Evolutionary conservation across 2,329 filamentous ascomycete species (phyloP).

Genomic region (Aspergillus udagawae): DNA sequence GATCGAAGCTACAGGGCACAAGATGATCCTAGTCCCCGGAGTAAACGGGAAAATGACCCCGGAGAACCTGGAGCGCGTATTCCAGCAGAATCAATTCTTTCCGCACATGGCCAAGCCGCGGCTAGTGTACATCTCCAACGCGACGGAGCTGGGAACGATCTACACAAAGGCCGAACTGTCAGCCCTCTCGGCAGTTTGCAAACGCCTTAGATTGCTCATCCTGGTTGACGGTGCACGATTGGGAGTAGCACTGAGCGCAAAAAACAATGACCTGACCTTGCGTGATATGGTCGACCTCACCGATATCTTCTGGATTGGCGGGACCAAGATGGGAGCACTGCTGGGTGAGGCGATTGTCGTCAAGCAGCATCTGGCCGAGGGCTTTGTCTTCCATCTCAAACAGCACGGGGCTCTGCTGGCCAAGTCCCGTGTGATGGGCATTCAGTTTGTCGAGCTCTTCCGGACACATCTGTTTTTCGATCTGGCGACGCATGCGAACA

Average conservation of each 20-base stretch:
- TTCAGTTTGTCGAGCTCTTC: conserved; percentile 50
- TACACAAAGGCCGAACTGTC: conserved; percentile 44
- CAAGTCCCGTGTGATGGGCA: conserved; percentile 48
- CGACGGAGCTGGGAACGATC: conserved; percentile 49
- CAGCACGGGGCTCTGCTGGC: conserved; percentile 50
- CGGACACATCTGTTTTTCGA: conserved; percentile 45
- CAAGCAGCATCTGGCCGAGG: conserved; percentile 42
- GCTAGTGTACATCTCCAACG: conserved; percentile 52
- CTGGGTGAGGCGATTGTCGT: conserved; percentile 51
- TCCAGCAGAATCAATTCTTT: conserved; percentile 49
- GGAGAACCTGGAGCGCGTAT: conserved; percentile 37
- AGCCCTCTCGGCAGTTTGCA: conserved; percentile 43
- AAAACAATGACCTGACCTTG: conserved; percentile 42
- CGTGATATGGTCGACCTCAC: conserved; percentile 45
- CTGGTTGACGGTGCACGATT: conserved; percentile 50
- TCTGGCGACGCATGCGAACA: conserved; percentile 44
- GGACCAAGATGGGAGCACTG: conserved; percentile 50
- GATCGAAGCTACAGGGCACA: conserved; percentile 50
- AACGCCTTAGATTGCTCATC: conserved; percentile 39
- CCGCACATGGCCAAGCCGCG: conserved; percentile 51
- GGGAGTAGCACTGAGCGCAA: conserved; percentile 41
- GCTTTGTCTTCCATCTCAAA: conserved; percentile 51
- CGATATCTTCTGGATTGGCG: conserved; percentile 54
- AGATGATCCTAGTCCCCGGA: conserved; percentile 48
- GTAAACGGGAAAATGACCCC: conserved; percentile 48